Evolutionary conservation across 2,329 filamentous ascomycete species (phyloP).

Genomic region (Coniochaeta prunicola): DNA sequence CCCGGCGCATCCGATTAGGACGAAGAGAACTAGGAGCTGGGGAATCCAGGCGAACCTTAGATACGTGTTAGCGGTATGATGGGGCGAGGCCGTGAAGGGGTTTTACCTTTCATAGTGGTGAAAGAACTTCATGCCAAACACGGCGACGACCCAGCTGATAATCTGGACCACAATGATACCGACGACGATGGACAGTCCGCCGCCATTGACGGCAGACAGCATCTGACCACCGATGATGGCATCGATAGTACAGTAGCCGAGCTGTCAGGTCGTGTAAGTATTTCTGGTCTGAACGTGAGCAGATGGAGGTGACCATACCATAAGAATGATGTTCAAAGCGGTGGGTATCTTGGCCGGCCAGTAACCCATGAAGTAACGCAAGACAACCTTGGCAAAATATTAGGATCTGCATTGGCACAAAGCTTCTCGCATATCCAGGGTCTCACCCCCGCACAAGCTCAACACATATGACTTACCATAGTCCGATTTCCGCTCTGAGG

Average conservation of each 20-base stretch:
- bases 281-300: background rate
- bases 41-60: constrained; percentile 55
- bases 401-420: constrained; percentile 2
- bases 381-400: constrained; percentile 11
- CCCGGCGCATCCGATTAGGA: constrained; percentile 55
- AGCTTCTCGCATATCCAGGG: background rate
- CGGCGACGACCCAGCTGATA: constrained; percentile 56
- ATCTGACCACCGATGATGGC: constrained; percentile 63
- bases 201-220: constrained; percentile 55
- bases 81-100: background rate
- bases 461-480: constrained; percentile 11
- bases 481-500: constrained; percentile 19
- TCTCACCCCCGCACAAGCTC: background rate
- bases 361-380: constrained; percentile 24
- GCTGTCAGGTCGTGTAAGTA: background rate
- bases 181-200: constrained; percentile 52
- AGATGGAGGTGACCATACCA: background rate
- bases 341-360: constrained; percentile 21
- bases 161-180: constrained; percentile 60
- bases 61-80: background rate
- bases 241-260: constrained; percentile 42
- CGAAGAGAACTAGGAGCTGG: constrained; percentile 51
- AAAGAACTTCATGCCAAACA: constrained; percentile 61
- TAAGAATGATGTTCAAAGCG: background rate
- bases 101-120: constrained; percentile 57